Conservation (phyloP, 768 basidiomycete species). For the Lactarius quietus region DNA sequence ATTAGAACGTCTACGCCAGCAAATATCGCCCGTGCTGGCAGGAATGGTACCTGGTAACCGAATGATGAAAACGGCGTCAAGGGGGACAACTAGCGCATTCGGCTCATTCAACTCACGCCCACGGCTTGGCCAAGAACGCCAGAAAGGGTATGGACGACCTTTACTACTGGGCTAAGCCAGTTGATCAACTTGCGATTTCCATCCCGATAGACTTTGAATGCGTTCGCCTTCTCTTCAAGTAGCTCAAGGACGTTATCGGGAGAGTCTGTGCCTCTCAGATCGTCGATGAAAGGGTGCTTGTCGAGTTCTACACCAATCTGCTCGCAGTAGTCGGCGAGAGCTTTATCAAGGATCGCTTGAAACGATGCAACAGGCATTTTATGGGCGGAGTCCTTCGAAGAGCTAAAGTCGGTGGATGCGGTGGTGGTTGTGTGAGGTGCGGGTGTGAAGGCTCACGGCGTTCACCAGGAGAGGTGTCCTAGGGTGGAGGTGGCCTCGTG, state of each 20-base stretch:
- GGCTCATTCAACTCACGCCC: no score
- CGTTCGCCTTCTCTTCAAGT: neutral
- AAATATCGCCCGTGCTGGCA: neutral
- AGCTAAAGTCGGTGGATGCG: neutral
- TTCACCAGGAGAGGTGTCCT: no score
- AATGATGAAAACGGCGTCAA: no score
- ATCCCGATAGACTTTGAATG: neutral
- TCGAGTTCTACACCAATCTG: neutral
- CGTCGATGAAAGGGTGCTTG: neutral
- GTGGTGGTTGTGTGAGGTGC: neutral
- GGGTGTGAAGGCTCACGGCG: neutral
- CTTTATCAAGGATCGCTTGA: neutral
- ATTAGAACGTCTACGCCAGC: neutral
- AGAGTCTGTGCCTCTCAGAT: neutral
- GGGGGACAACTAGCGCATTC: neutral
- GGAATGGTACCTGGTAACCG: neutral
- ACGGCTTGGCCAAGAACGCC: neutral
- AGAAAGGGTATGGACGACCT: neutral
- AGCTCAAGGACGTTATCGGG: neutral
- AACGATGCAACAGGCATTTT: neutral
- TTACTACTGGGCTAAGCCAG: neutral
- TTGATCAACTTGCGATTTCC: neutral
- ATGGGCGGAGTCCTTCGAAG: neutral
- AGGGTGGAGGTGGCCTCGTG: no score
- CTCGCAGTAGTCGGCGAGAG: neutral